A percentile compares a stretch with the other conserved stretches of the same genome.
Conservation (phyloP, 345 rosid genomes). For the Passiflora organensis region DNA sequence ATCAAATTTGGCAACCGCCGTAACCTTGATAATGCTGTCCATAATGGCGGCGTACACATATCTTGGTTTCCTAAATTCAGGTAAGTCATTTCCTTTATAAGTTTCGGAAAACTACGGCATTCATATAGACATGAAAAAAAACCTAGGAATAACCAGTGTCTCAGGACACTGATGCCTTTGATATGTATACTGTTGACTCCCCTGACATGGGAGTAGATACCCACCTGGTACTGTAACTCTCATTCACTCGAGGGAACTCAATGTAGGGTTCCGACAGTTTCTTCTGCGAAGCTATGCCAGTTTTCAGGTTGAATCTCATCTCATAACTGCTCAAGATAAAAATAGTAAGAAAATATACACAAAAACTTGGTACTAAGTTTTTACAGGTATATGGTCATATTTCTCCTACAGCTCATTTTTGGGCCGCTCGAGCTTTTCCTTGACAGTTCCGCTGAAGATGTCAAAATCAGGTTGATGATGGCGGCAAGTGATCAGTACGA, state of each 20-base stretch:
- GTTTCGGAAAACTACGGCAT: no score
- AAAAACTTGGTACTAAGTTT: slow-evolving; percentile 2
- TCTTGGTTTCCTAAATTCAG: slow-evolving; percentile 69
- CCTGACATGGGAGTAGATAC: background rate
- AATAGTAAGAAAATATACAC: slow-evolving; percentile 9
- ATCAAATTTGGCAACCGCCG: slow-evolving; percentile 78
- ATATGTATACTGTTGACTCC: no score
- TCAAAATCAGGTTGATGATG: slow-evolving; percentile 71
- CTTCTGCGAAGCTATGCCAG: slow-evolving; percentile 77
- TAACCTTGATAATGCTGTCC: slow-evolving; percentile 74
- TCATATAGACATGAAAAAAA: no score
- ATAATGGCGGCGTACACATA: slow-evolving; percentile 81
- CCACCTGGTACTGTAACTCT: slow-evolving; percentile 77
- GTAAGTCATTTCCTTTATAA: no score
- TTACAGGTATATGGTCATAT: slow-evolving; percentile 2
- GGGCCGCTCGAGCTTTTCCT: slow-evolving; percentile 65
- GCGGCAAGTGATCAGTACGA: slow-evolving; percentile 82
- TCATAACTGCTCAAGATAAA: no score
- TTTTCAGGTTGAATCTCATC: slow-evolving; percentile 92
- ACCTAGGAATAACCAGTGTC: no score
- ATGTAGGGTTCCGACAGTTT: slow-evolving; percentile 69
- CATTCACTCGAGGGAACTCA: slow-evolving; percentile 85
- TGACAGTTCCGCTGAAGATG: slow-evolving; percentile 63
- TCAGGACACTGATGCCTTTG: no score
- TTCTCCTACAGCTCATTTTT: slow-evolving; percentile 61